Evolutionary conservation across 2,329 filamentous ascomycete genomes (phyloP), one percentile per base, ranked within the genome.

Genomic region (Fusarium denticulatum): DNA sequence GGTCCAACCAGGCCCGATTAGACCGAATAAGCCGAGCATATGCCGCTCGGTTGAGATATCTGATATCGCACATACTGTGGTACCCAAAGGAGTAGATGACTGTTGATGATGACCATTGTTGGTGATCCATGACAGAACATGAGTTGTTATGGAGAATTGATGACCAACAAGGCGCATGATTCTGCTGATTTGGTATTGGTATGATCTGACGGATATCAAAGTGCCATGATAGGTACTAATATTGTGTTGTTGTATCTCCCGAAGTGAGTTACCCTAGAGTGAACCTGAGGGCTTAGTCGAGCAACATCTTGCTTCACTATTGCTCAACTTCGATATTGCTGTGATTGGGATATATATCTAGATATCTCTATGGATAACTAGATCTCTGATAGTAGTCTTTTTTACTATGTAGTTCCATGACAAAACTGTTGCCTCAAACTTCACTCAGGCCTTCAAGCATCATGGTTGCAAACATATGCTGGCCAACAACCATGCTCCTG

Each of bases 21-120:
- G 60, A 70, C 66, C 52, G 52, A 68, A 62, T 34, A 7, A 65
- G 60, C 66, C 65, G 59, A 70, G 52, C 32, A 26, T 43, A 65
- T 58, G 50, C 46, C 66, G 65, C 53, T 53, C 45, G 36, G 40
- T 47, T 58, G 30, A 64, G 24, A 46, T 6, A 20, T 42, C 24
- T 34, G 32, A 53, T 49, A 40, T 30, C 43, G 9, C 18, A 37
- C 18, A 37, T 37, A 40, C 36, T 58, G 50, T 42, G 50, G 63
- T 34, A 53, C 36, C 14, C 37, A 59, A 28, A 46, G 39, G 24
- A 49, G 46, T 46, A 40, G 37, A 52, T 39, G 22, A 59, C 36
- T 32, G 39, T 32, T 37, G 26, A 56, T 39, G 18, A 59, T 36
- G 18, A 56, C 36, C 8, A 36, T 39, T 40, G 22, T 56, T 53